Evolutionary conservation across 1,284 basidiomycete species (phyloP).

Genomic region (Ceratobasidium theobromae): DNA sequence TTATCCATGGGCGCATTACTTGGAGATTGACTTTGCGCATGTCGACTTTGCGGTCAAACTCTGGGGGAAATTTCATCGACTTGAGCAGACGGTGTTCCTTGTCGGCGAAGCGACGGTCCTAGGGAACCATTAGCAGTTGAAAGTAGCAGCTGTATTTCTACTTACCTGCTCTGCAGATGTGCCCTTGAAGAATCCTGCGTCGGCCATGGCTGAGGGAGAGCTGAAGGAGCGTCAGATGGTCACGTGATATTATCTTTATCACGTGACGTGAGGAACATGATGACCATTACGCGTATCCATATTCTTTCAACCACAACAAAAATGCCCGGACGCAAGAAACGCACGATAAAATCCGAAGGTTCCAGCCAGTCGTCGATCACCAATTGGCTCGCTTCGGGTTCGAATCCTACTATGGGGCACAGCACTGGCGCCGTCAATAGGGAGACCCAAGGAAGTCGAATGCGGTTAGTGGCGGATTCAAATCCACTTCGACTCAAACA

Average conservation of each 20-base stretch:
- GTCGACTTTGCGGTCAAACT: constrained; percentile 93
- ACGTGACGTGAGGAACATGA: constrained; percentile 12
- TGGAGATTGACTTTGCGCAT: constrained; percentile 90
- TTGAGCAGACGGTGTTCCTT: constrained; percentile 90
- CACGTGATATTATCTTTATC: background rate
- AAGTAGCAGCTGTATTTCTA: background rate
- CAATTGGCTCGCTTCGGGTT: background rate
- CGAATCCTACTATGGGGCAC: background rate
- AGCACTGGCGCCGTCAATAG: no score
- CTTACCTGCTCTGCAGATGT: constrained; percentile 34
- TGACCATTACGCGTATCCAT: background rate
- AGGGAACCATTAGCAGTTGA: constrained; percentile 45
- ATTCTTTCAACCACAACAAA: background rate
- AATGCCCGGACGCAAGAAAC: constrained; percentile 12
- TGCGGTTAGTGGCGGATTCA: background rate
- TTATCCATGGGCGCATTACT: constrained; percentile 92
- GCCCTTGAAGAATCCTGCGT: constrained; percentile 79
- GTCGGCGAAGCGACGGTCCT: constrained; percentile 90
- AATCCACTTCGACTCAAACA: background rate
- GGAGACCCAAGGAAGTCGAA: background rate
- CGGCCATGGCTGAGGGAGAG: constrained; percentile 16
- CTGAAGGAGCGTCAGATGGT: background rate
- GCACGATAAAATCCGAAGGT: background rate
- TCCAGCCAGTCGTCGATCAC: background rate
- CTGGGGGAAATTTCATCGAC: constrained; percentile 84